Percentiles rank a stretch among this genome's conserved stretches.
phyloP scores from a whole-genome alignment of 2,329 filamentous ascomycete genomes.

The Pseudocercospora cruenta region DNA sequence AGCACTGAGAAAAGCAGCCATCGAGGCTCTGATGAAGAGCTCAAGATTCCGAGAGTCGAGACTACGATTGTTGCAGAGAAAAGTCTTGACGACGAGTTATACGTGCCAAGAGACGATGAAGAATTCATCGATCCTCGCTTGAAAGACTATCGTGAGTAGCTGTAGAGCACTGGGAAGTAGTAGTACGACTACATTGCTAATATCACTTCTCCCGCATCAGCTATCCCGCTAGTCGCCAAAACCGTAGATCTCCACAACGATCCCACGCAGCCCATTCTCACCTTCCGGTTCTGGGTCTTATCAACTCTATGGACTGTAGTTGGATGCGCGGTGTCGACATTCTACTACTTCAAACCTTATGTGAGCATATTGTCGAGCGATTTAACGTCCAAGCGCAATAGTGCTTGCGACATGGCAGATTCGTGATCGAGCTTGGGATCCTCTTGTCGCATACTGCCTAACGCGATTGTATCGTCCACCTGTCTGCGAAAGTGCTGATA shows the following conservation, averaged over 20 bases:
- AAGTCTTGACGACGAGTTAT: conserved; percentile 1
- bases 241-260: conserved; percentile 22
- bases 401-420: not conserved
- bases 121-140: conserved; percentile 21
- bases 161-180: not conserved
- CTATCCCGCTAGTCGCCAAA: conserved; percentile 16
- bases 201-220: not conserved
- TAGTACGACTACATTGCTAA: not conserved
- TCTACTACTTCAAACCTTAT: conserved; percentile 28
- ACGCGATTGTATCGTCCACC: not conserved
- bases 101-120: conserved; percentile 16
- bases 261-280: conserved; percentile 23
- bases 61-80: conserved; percentile 1
- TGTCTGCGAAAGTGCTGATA: not conserved
- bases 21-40: not conserved
- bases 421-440: not conserved
- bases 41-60: not conserved
- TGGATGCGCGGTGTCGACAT: conserved; percentile 22
- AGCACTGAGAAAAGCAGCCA: not conserved
- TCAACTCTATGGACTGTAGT: conserved; percentile 23
- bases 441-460: not conserved
- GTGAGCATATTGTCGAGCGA: not conserved
- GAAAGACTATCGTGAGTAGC: conserved; percentile 15
- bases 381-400: not conserved
- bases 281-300: conserved; percentile 26